Evolutionary conservation across 148 eudicot genomes (phyloP), one percentile per base, ranked within the genome.

Genomic region (Rhododendron griersonianum): DNA sequence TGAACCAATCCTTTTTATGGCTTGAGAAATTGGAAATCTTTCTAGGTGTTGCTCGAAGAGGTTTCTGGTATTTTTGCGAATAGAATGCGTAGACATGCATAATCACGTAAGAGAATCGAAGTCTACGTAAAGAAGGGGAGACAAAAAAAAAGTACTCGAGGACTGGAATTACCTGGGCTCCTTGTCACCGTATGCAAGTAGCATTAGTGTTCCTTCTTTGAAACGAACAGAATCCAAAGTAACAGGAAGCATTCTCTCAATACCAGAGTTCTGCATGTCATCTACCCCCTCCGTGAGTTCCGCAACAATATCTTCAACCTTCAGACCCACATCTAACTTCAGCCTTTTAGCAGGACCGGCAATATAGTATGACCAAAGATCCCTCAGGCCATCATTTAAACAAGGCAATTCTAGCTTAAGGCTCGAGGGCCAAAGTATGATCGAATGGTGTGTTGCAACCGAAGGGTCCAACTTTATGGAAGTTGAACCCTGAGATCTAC

Each of bases 171-270:
- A 97, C 99, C 98, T 93, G 87, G 99, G 98, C 87, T 97, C 98
- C 47, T 85, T 87, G 89, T 97, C 99, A 82, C 99, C 99, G 82
- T 94, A 97, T 76, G 95, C 98, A 87, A 97, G 98, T 76, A 97
- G 93, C 99, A 97, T 91, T 84, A 97, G 86, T 50, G 93, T 90
- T 55, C 99, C 99, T 84, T 94, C 96, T 92, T 91, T 93, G 81
- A 95, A 95, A 89, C 93, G 89, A 65, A 97, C 96, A 83, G 96
- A 93, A 91, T 97, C 99, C 71, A 97, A 93, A 79, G 89, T 92
- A 75, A 97, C 87, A 7, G 99, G 99, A 82, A 94, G 90, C 90
- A 90, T 91, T 90, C 91, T 94, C 82, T 95, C 98, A 83, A 91
- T 81, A 57, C 90, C 88, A 85, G 87, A 91, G 73, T 85, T 81